Percentiles rank a stretch among this genome's conserved stretches.
These are phyloP conservation scores for Hygrocybe punicea DNA, from an alignment of 768 basidiomycete genomes.

Conservation along the genomic window DNA sequence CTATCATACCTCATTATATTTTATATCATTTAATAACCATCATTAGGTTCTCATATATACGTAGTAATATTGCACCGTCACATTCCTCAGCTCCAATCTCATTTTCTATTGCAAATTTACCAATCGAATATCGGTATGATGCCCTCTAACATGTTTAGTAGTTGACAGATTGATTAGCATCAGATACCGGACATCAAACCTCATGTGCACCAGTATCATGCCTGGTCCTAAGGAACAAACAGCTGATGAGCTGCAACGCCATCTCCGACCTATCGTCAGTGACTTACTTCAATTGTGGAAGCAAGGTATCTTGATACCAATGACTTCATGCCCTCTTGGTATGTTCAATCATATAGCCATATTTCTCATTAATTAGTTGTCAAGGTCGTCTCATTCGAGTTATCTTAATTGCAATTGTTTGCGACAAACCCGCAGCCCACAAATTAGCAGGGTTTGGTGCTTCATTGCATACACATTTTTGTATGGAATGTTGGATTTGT, in stretches of 20 bases:
- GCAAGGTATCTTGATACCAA: conserved; percentile 21
- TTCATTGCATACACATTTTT: conserved; percentile 32
- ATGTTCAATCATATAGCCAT: neutral
- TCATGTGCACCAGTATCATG: conserved; percentile 23
- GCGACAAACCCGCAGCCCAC: conserved; percentile 39
- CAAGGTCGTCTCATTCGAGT: conserved; percentile 22
- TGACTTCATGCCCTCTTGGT: conserved; percentile 18
- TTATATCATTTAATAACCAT: neutral
- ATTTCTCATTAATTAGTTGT: neutral
- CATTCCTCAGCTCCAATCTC: no score
- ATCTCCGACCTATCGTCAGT: conserved; percentile 23
- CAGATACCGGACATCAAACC: conserved; percentile 26
- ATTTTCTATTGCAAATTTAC: neutral
- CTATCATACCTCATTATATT: neutral
- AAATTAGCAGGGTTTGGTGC: no score
- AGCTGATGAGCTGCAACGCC: conserved; percentile 26
- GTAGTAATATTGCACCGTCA: no score
- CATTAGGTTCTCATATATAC: no score
- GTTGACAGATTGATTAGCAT: neutral
- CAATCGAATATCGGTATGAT: neutral
- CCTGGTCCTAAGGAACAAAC: conserved; percentile 29
- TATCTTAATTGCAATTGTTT: conserved; percentile 32
- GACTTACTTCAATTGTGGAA: conserved; percentile 25
- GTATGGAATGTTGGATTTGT: conserved; percentile 34
- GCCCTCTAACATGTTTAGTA: neutral